A percentile compares a stretch with the other conserved stretches of the same genome.
Evolutionary conservation across 441 rosid genomes (phyloP).

Genomic region (Eruca vesicaria): DNA sequence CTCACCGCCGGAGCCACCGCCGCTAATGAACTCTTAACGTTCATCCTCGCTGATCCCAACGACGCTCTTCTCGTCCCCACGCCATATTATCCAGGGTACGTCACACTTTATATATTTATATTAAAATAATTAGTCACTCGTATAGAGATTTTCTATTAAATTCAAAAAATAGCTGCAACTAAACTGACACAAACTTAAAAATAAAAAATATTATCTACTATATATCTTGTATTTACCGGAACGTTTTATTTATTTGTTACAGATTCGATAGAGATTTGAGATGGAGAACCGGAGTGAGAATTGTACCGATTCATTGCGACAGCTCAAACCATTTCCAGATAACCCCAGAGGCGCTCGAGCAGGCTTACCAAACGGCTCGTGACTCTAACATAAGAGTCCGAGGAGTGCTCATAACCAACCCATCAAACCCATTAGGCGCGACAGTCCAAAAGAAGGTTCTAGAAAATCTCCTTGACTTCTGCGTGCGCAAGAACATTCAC

Average conservation of each 20-base stretch:
- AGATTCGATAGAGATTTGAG: constrained; percentile 92
- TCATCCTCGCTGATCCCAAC: constrained; percentile 81
- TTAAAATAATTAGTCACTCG: constrained; percentile 36
- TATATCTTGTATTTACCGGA: constrained; percentile 12
- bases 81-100: constrained; percentile 96
- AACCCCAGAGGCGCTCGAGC: constrained; percentile 69
- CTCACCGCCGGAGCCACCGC: constrained; percentile 95
- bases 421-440: constrained; percentile 86
- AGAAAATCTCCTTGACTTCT: constrained; percentile 68
- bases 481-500: constrained; percentile 68
- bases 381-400: constrained; percentile 56
- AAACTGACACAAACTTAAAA: background rate
- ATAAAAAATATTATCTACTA: background rate
- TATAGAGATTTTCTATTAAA: constrained; percentile 43
- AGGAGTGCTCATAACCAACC: constrained; percentile 85
- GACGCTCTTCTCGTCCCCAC: constrained; percentile 88
- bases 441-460: constrained; percentile 60
- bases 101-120: background rate
- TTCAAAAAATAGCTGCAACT: constrained; percentile 6
- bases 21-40: constrained; percentile 85
- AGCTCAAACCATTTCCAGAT: constrained; percentile 85
- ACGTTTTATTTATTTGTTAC: constrained; percentile 24
- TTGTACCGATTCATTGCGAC: constrained; percentile 69
- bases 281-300: constrained; percentile 88
- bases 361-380: constrained; percentile 58